Evolutionary conservation across 2,329 filamentous ascomycete species (phyloP), one percentile per base, ranked within the genome.

Genomic region (Hymenoscyphus infarciens): DNA sequence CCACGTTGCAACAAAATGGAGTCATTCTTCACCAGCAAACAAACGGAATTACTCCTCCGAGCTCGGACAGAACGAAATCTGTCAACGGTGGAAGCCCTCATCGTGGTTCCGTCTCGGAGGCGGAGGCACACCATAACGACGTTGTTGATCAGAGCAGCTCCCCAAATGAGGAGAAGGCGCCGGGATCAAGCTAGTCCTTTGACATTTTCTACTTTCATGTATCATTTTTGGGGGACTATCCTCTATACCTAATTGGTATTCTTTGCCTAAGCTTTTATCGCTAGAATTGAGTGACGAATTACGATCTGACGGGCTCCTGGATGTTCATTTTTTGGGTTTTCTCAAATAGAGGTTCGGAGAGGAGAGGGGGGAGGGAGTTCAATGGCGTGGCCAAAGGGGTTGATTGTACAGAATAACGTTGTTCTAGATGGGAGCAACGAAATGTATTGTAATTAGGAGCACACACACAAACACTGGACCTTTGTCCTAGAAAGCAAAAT

Each of bases 41-140:
- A 11, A 70, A 70, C 59, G 71, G 71, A 27, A 70, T 73, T 27
- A 73, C 71, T 16, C 71, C 71, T n/a, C 71, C 71, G 39, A 66
- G 67, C 57, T 73, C 71, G 16, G 68, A 70, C 45, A 67, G 67
- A 61, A 71, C 69, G n/a, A 70, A 67, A 58, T 73, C 71, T 19
- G 63, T 71, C n/a, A 71, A 71, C 49, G 69, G 69, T n/a, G 68
- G 66, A 45, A 72, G 69, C 59, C 68, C 70, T 25, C 61, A 60
- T 54, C 61, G 61, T 15, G 64, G 58, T 7, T 63, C 65, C 8
- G 16, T 61, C 3, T 60, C 63, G 38, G 64, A 59, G 27, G 29
- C 27, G n/a, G 61, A 61, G 33, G 16, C 10, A 25, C 16, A 31
- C 3, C 60, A 45, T 39, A 39, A 60, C 10, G 42, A 22, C 5